Evolutionary conservation across 2,329 filamentous ascomycete species (phyloP), one percentile per base, ranked within the genome.

Genomic region (Diaporthe amygdali): DNA sequence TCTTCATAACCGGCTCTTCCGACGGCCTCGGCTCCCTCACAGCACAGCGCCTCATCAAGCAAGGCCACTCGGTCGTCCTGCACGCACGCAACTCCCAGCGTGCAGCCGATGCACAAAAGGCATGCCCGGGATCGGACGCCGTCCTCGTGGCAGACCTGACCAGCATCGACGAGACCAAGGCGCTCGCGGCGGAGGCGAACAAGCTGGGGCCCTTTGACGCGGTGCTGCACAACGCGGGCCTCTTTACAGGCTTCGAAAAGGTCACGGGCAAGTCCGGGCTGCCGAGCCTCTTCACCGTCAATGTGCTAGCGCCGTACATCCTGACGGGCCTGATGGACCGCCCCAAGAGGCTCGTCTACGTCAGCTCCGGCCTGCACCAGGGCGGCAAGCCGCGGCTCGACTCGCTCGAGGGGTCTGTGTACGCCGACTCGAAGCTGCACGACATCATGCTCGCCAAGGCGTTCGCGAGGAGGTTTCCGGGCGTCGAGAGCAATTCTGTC

Each of bases 141-240:
- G 84, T 88, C 2, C 80, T 90, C 3, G 78, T 87, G 12, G 88
- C 82, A 34, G 89, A 91, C 76, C 79, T 91, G 1, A 81, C 84
- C 30, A 87, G 81, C 59, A 80, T 89, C 51, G 75, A 83, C 7
- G 85, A 87, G 63, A 87, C 82, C 5, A 88, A 87, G 72, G 77
- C 78, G 2, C 81, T 91, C 2, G 88, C 89, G 1, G 76, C 80
- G 14, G 81, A 88, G 66, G 84, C 87, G 66, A 87, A 88, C 77
- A 78, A 79, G 46, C 77, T 82, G 1, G 86, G 85, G 0, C 79
- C 82, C 0, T 90, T 87, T 75, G 89, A 91, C 75, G 82, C 83
- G 30, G 81, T 91, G 17, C 82, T 91, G 22, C 88, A 90, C 80
- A 91, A 90, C 72, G 89, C 89, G 0, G 88, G 87, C 3, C 74